These are phyloP conservation scores for Harringtonia lauricola DNA, from an alignment of 2,329 filamentous ascomycete genomes.

Conservation along the genomic window DNA sequence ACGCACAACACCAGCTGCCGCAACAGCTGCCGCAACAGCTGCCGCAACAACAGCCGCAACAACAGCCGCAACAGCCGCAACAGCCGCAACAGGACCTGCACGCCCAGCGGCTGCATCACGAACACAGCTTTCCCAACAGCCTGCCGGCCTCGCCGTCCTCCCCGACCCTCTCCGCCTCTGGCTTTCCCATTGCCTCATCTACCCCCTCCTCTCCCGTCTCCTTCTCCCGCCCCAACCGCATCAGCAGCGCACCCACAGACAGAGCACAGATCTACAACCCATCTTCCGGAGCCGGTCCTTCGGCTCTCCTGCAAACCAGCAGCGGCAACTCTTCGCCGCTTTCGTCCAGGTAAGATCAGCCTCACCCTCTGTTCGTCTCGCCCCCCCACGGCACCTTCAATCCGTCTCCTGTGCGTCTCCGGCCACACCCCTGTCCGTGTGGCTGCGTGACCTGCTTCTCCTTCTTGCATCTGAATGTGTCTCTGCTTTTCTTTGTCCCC, in stretches of 20 bases:
- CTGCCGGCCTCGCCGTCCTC: slow-evolving; percentile 11
- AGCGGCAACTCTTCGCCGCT: slow-evolving; percentile 5
- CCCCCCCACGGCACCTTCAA: background rate
- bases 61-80: slow-evolving; percentile 1
- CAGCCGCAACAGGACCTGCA: slow-evolving; percentile 2
- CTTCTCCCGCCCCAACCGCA: background rate
- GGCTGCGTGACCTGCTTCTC: background rate
- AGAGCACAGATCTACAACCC: background rate
- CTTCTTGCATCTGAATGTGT: background rate
- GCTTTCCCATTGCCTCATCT: background rate
- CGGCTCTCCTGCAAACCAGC: slow-evolving; percentile 7
- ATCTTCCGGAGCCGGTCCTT: slow-evolving; percentile 6
- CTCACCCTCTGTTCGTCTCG: background rate
- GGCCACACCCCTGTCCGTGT: slow-evolving; percentile 6
- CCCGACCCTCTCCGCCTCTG: slow-evolving; percentile 9
- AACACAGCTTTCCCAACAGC: background rate
- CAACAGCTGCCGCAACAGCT: background rate
- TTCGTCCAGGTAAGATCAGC: slow-evolving; percentile 14
- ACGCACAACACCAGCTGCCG: background rate
- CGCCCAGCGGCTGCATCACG: too few species aligned
- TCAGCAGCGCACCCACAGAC: background rate
- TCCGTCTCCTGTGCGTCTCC: background rate
- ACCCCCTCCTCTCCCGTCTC: slow-evolving; percentile 4
- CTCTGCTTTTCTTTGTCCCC: background rate
- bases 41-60: background rate